These are phyloP conservation scores for Teratosphaeria destructans DNA, from an alignment of 2,329 filamentous ascomycete species.

Conservation along the genomic window DNA sequence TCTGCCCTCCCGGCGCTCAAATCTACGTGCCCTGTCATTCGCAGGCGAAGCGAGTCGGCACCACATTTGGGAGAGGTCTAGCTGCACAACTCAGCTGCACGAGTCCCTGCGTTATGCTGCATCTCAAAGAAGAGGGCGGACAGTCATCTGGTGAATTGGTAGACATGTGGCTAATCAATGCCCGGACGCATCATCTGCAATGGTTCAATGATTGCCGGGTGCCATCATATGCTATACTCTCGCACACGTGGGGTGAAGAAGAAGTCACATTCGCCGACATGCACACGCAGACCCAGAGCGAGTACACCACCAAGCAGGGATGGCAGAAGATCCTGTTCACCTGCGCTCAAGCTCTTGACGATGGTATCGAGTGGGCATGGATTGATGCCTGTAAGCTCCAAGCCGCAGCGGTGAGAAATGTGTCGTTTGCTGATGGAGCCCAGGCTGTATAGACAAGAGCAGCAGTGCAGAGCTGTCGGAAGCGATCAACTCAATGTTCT, in stretches of 20 bases:
- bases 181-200: background rate
- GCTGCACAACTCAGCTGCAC: too few species aligned
- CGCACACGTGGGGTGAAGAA: background rate
- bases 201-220: background rate
- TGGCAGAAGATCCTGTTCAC: background rate
- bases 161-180: background rate
- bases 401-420: background rate
- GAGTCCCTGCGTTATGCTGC: background rate
- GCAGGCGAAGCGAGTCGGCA: background rate
- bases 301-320: background rate
- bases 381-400: background rate
- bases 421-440: background rate
- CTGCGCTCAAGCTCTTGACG: background rate
- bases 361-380: background rate
- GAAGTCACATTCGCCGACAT: background rate
- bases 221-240: background rate
- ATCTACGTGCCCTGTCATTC: background rate
- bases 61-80: background rate
- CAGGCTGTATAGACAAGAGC: slow-evolving; percentile 9
- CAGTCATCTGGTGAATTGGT: background rate
- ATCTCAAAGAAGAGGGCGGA: too few species aligned
- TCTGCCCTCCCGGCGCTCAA: too few species aligned
- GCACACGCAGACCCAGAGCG: background rate
- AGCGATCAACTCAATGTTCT: slow-evolving; percentile 11
- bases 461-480: slow-evolving; percentile 4